phyloP scores from a whole-genome alignment of 768 basidiomycete species.

The Kwoniella dendrophila region DNA sequence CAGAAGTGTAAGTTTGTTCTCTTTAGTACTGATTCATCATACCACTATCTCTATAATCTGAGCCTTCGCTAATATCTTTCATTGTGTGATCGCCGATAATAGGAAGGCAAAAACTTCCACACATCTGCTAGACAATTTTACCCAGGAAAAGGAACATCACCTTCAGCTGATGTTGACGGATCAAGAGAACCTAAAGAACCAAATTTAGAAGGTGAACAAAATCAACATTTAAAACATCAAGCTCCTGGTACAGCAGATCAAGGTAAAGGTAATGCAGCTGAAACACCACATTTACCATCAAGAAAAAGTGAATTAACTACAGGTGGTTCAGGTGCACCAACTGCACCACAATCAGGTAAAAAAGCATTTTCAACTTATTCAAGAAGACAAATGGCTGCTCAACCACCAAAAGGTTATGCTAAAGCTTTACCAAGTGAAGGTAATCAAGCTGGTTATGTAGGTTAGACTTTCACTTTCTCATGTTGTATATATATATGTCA shows the following conservation, averaged over 20 bases:
- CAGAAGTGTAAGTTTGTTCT: slow-evolving; percentile 22
- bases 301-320: slow-evolving; percentile 8
- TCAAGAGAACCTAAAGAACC: slow-evolving; percentile 30
- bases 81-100: neutral
- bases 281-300: slow-evolving; percentile 45
- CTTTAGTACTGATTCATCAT: neutral
- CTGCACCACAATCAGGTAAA: slow-evolving; percentile 4
- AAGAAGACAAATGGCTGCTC: neutral
- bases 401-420: slow-evolving; percentile 31
- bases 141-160: slow-evolving; percentile 13
- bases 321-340: slow-evolving; percentile 16
- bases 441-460: slow-evolving; percentile 39
- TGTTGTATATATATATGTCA: neutral
- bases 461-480: slow-evolving; percentile 18
- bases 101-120: slow-evolving; percentile 34
- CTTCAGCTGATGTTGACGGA: slow-evolving; percentile 20
- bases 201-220: slow-evolving; percentile 49
- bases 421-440: slow-evolving; percentile 30
- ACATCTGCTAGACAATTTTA: slow-evolving; percentile 32
- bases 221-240: slow-evolving; percentile 50
- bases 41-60: neutral
- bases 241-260: slow-evolving; percentile 20
- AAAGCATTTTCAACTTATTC: slow-evolving; percentile 1
- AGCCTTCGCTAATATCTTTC: too few relatives aligned
- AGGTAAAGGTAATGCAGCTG: slow-evolving; percentile 49